phyloP scores from a whole-genome alignment of 352 stramenopile species.

The Pythium brachiatum region DNA sequence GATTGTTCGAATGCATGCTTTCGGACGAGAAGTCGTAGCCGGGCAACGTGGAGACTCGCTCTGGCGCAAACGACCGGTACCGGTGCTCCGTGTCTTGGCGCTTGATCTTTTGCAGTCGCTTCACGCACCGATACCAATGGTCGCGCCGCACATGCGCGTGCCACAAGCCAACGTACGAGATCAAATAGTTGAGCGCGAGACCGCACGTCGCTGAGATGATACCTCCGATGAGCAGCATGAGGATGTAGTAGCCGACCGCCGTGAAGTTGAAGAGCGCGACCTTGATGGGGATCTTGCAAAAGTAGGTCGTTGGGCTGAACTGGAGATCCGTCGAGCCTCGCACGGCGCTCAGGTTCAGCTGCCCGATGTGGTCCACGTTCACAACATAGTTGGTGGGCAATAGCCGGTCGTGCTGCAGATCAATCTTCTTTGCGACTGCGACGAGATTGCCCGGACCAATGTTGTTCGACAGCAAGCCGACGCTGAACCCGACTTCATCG shows the following conservation, averaged over 20 bases:
- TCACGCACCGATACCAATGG: slow-evolving; percentile 79
- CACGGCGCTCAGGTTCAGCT: slow-evolving; percentile 48
- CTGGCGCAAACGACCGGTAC: slow-evolving; percentile 78
- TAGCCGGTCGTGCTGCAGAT: slow-evolving; percentile 52
- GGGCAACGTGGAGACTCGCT: slow-evolving; percentile 45
- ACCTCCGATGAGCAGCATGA: slow-evolving; percentile 69
- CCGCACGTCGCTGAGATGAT: slow-evolving; percentile 64
- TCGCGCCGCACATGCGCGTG: slow-evolving; percentile 82
- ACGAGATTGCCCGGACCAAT: slow-evolving; percentile 49
- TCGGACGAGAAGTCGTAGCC: slow-evolving; percentile 17
- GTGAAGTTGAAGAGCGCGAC: slow-evolving; percentile 53
- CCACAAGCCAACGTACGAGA: slow-evolving; percentile 78
- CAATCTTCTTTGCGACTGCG: slow-evolving; percentile 65
- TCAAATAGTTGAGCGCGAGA: slow-evolving; percentile 74
- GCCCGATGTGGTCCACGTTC: slow-evolving; percentile 38
- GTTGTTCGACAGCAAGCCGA: slow-evolving; percentile 65
- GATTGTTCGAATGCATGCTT: slow-evolving; percentile 8
- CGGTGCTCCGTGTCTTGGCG: slow-evolving; percentile 65
- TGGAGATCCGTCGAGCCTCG: slow-evolving; percentile 39
- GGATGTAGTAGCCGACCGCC: slow-evolving; percentile 60
- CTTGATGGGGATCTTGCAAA: slow-evolving; percentile 62
- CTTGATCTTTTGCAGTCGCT: slow-evolving; percentile 72
- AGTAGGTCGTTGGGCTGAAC: slow-evolving; percentile 46
- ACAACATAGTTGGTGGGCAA: slow-evolving; percentile 30
- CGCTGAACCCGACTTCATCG: slow-evolving; percentile 51